Evolutionary conservation across 805 yeast genomes (phyloP).

Genomic region (Spencermartinsiella europaea): DNA sequence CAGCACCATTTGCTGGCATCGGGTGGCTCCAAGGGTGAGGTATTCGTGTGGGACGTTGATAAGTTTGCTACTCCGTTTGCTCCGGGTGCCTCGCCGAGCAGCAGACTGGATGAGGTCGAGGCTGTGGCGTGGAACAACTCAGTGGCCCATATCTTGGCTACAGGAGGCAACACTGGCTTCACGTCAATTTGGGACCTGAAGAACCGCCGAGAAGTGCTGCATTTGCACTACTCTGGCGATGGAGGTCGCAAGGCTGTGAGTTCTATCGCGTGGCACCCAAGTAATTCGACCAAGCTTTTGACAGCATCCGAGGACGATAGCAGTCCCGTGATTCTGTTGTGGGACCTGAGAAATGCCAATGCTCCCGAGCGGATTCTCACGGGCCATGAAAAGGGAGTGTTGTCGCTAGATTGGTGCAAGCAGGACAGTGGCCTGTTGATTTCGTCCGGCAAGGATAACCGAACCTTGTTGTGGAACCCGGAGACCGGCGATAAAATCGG

Average conservation of each 20-base stretch:
- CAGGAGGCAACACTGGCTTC: constrained; percentile 79
- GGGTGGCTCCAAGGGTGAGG: constrained; percentile 86
- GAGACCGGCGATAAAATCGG: constrained; percentile 65
- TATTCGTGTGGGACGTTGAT: constrained; percentile 83
- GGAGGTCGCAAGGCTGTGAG: constrained; percentile 55
- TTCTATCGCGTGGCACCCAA: constrained; percentile 92
- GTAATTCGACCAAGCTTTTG: constrained; percentile 73
- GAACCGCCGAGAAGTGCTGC: constrained; percentile 81
- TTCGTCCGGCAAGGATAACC: constrained; percentile 90
- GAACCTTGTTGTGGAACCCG: constrained; percentile 90
- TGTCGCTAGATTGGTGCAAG: constrained; percentile 90
- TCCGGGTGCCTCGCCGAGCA: constrained; percentile 73
- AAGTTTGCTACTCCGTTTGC: constrained; percentile 46
- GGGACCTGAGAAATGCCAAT: constrained; percentile 93
- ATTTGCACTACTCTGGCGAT: constrained; percentile 57
- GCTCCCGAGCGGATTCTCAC: constrained; percentile 73
- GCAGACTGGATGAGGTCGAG: constrained; percentile 71
- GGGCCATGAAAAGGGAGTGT: constrained; percentile 84
- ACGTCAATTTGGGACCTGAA: constrained; percentile 93
- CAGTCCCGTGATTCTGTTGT: constrained; percentile 73
- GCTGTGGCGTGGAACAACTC: constrained; percentile 85
- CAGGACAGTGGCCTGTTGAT: constrained; percentile 73
- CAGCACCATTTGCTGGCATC: constrained; percentile 72
- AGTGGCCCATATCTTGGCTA: constrained; percentile 81
- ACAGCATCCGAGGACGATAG: constrained; percentile 83